Evolutionary conservation across 2,329 filamentous ascomycete genomes (phyloP), one percentile per base, ranked within the genome.

Genomic region (Alternaria sp.): DNA sequence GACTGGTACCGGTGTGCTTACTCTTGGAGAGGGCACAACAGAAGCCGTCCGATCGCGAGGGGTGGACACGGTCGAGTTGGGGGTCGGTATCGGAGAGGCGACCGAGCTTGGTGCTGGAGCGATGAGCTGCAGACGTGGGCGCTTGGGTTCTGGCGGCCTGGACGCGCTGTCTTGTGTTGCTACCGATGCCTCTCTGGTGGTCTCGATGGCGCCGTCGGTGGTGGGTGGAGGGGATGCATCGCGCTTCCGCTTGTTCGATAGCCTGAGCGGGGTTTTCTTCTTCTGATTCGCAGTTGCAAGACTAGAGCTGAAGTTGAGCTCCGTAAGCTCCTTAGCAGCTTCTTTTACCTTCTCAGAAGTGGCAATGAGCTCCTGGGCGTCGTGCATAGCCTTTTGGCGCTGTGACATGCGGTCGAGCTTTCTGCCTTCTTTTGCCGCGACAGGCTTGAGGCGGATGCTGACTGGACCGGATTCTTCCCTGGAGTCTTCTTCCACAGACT

Each of bases 361-460:
- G 50, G 77, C 74, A 57, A 81, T 75, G n/a, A 81, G 73, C 51
- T 75, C 73, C 26, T 75, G 71, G n/a, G 75, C 73, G 54, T 79
- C 77, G 15, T 73, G 75, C 58, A 74, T 84, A 78, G 84, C 87
- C 75, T 82, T 84, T 67, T 82, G 84, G 57, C 80, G 82, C 68
- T 83, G 80, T 6, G 87, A 87, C 77, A 92, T 89, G 58, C 88
- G 84, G 80, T 92, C 92, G 11, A 90, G 81, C 75, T 91, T 92
- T 79, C 92, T 93, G 3, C 91, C 90, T 71, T 93, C 90, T 80
- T 93, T 94, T 3, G 92, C 89, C 71, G 92, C 90, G 74, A 93
- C 93, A 23, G 93, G 83, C 73, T 92, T 90, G 88, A 93, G 92
- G 9, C 91, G 91, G 55, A 90, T 86, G 77, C 93, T 91, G 74